phyloP scores from a whole-genome alignment of 164 flowering plant genomes.

The Sextonia rubra region DNA sequence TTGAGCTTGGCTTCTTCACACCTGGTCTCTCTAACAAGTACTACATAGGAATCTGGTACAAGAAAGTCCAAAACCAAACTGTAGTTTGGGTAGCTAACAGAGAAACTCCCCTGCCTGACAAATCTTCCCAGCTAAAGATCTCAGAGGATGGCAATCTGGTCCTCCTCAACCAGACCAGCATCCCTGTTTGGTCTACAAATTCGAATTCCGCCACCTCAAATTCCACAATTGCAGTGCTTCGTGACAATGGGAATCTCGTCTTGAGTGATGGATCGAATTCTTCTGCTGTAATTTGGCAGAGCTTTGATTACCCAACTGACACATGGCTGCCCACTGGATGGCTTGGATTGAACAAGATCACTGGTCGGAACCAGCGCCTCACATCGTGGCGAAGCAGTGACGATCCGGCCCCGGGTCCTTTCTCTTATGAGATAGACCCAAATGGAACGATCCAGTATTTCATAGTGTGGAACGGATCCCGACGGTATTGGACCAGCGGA shows the following conservation, averaged over 20 bases:
- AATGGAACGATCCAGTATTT: constrained; percentile 1
- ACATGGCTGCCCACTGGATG: constrained; percentile 9
- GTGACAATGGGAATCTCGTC: constrained; percentile 29
- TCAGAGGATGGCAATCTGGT: constrained; percentile 20
- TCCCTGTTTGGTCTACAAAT: constrained; percentile 28
- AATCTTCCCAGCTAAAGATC: constrained; percentile 13
- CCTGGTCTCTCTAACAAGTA: constrained; percentile 14
- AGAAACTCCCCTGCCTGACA: constrained; percentile 11
- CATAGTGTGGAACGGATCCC: constrained; percentile 1
- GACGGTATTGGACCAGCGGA: constrained; percentile 12
- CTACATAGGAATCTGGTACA: constrained; percentile 29
- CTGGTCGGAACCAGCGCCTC: not conserved
- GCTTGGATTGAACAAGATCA: constrained; percentile 7
- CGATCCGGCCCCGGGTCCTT: constrained; percentile 13
- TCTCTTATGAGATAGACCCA: constrained; percentile 7
- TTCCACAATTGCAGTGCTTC: constrained; percentile 21
- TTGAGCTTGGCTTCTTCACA: constrained; percentile 24
- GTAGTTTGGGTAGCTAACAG: constrained; percentile 31
- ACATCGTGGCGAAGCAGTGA: constrained; percentile 13
- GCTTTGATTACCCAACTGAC: constrained; percentile 14
- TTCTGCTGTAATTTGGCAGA: constrained; percentile 6
- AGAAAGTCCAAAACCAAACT: not conserved
- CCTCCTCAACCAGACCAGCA: constrained; percentile 15
- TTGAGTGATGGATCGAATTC: constrained; percentile 11
- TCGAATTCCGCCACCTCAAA: constrained; percentile 9